Base-by-base conservation (phyloP, 805 yeast species). In the Kazachstania africana region DNA sequence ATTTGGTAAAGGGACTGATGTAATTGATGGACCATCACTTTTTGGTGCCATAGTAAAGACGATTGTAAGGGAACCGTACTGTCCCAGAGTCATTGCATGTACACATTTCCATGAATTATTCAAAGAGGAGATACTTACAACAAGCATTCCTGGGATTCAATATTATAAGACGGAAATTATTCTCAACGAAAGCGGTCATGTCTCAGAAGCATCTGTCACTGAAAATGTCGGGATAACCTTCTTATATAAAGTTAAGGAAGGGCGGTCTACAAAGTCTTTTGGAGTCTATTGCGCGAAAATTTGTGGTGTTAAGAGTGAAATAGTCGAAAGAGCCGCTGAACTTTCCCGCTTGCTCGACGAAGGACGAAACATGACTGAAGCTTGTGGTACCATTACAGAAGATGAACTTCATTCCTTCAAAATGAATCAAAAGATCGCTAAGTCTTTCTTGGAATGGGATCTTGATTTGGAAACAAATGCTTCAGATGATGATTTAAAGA, bases 1-100 rank as follows among this genome's bases (percentile, higher is more conserved):
- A 36, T 68, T 65, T 47, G 76, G 75, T 0, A 67, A 68, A 36
- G 75, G 75, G 0, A 69, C 71, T 1, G 70, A 66, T 41, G 39
- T 59, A 0, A 41, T 58, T 9, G 68, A 67, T 32, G 72, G 72
- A 0, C 68, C 68, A 0, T 53, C 69, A 1, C 33, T 67, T 8
- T 54, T 65, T 34, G 70, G 68, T 1, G 44, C 68, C 0, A 43
- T 60, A 3, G 36, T 68, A 4, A 48, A 48, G 13, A 29, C 45
- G 12, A 31, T 63, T 2, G 32, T 39, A 5, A 21, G 16, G 10
- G 21, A 26, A 5, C n/a, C 14, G 3, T 21, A n/a, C 2, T 42
- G 53, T 16, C 50, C 61, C 0, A 40, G 58, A 30, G 44, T 53
- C 0, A 26, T 66, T 1, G 45, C 61, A 1, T 58, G 66, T 5